phyloP scores from a whole-genome alignment of 139 green algal genomes.

The Coelastrella sp. region DNA sequence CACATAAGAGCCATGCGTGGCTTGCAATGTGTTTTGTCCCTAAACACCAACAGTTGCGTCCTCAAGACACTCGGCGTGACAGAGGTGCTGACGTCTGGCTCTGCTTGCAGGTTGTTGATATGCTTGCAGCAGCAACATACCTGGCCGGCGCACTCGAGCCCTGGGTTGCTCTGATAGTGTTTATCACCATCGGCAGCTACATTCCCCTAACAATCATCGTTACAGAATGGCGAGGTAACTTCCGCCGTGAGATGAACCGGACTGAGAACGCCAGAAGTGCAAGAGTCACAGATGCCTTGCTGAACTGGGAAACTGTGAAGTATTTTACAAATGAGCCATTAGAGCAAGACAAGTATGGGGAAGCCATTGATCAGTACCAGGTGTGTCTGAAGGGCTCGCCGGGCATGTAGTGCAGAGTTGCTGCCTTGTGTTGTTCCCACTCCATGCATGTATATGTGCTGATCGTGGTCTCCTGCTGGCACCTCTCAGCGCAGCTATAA shows the following conservation, averaged over 20 bases:
- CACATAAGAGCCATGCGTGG: conserved; percentile 78
- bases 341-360: conserved; percentile 71
- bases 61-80: not conserved
- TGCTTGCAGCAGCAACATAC: conserved; percentile 81
- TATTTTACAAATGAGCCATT: conserved; percentile 87
- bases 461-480: no score
- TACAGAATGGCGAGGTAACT: conserved; percentile 86
- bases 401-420: no score
- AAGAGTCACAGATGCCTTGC: conserved; percentile 87
- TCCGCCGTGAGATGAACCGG: conserved; percentile 26
- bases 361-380: conserved; percentile 86
- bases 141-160: conserved; percentile 79
- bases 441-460: no score
- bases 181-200: conserved; percentile 87
- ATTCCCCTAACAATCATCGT: conserved; percentile 91
- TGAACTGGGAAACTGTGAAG: conserved; percentile 86
- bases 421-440: no score
- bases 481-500: no score
- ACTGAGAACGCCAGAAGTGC: conserved; percentile 78
- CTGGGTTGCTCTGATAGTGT: conserved; percentile 86
- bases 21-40: no score
- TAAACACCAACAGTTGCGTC: no score
- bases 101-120: conserved; percentile 77
- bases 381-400: not conserved
- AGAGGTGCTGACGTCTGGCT: not conserved